phyloP scores from a whole-genome alignment of 192 early-diverging fungal species.

The Diversispora eburnea region DNA sequence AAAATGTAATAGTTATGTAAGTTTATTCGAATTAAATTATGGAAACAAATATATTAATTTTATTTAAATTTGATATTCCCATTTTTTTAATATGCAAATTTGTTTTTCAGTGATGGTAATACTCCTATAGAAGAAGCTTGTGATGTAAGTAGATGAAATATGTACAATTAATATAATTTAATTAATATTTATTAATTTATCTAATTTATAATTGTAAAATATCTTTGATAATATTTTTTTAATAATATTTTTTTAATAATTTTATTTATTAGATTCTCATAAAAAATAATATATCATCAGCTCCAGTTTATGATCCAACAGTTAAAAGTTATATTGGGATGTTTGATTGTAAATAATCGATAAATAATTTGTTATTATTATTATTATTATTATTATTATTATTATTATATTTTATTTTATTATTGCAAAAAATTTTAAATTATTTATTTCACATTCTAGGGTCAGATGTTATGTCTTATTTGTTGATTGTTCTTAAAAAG shows the following conservation, averaged over 20 bases:
- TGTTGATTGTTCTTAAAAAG: conserved; percentile 63
- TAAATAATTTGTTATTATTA: conserved; percentile 9
- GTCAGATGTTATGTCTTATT: conserved; percentile 74
- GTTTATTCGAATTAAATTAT: background rate
- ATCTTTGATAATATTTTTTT: no score
- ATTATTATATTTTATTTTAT: no score
- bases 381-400: no score
- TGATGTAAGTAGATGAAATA: conserved; percentile 35
- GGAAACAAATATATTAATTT: background rate
- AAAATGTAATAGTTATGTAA: conserved; percentile 66
- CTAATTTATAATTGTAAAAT: background rate
- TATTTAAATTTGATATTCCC: background rate
- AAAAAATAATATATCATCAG: conserved; percentile 71
- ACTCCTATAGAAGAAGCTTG: conserved; percentile 68
- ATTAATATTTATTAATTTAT: background rate
- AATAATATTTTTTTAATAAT: background rate
- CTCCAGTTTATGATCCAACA: conserved; percentile 67
- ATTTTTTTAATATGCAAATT: background rate
- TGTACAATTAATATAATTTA: no score
- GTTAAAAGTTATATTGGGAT: conserved; percentile 69
- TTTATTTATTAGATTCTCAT: conserved; percentile 47
- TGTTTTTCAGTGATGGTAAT: conserved; percentile 45
- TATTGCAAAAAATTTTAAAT: no score
- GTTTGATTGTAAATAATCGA: conserved; percentile 58
- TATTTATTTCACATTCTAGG: background rate